These are phyloP conservation scores for Cladosporium sp. DNA, from an alignment of 2,329 filamentous ascomycete species.

Conservation along the genomic window DNA sequence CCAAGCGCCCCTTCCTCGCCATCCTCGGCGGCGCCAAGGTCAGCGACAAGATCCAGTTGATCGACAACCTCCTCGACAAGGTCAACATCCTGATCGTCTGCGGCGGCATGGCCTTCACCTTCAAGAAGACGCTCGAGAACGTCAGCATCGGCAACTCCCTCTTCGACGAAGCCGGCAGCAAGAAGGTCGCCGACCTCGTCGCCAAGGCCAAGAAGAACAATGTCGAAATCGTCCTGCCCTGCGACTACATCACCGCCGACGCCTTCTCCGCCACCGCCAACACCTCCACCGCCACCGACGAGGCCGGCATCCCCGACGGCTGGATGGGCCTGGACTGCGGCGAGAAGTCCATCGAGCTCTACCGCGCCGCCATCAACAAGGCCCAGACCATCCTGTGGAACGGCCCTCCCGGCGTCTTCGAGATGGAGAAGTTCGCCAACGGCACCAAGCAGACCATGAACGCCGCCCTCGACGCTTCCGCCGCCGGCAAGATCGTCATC, in stretches of 20 bases:
- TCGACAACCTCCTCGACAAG: slow-evolving; percentile 97
- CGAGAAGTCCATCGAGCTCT: slow-evolving; percentile 79
- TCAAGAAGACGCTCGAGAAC: slow-evolving; percentile 96
- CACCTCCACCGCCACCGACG: slow-evolving; percentile 75
- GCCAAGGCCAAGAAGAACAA: slow-evolving; percentile 96
- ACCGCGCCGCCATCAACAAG: slow-evolving; percentile 78
- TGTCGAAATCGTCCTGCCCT: slow-evolving; percentile 89
- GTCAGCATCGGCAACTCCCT: slow-evolving; percentile 85
- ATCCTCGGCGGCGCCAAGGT: slow-evolving; percentile 98
- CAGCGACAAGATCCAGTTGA: slow-evolving; percentile 98
- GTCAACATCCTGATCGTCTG: slow-evolving; percentile 96
- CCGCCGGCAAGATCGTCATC: slow-evolving; percentile 90
- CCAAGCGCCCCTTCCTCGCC: slow-evolving; percentile 92
- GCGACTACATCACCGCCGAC: slow-evolving; percentile 94
- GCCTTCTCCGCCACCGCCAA: slow-evolving; percentile 86
- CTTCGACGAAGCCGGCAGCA: slow-evolving; percentile 89
- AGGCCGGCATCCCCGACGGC: slow-evolving; percentile 86
- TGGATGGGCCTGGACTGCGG: slow-evolving; percentile 98
- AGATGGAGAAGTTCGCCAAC: slow-evolving; percentile 88
- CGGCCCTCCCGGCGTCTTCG: slow-evolving; percentile 93
- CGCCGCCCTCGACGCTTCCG: slow-evolving; percentile 74
- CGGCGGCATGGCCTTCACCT: slow-evolving; percentile 98
- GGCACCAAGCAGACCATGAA: slow-evolving; percentile 92
- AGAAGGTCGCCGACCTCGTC: slow-evolving; percentile 81
- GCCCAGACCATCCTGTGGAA: slow-evolving; percentile 99